Evolutionary conservation across 164 flowering plant species (phyloP).

Genomic region (Amborella trichopoda): DNA sequence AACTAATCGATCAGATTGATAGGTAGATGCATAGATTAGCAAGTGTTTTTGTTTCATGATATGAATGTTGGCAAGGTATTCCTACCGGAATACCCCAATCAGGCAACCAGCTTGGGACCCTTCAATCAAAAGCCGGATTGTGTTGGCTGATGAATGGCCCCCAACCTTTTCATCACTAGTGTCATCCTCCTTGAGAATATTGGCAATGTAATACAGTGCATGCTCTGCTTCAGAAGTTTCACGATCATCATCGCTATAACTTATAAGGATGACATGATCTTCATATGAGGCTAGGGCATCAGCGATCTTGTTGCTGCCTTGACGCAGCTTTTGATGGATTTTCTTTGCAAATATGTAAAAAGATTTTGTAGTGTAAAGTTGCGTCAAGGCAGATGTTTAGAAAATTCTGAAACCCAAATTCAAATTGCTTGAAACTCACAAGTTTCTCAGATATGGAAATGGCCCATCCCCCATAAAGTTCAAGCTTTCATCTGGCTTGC

Average conservation of each 20-base stretch:
- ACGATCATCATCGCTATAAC: slow-evolving; percentile 44
- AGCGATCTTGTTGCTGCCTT: no score
- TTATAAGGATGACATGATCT: slow-evolving; percentile 80
- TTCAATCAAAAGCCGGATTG: slow-evolving; percentile 76
- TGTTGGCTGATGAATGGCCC: slow-evolving; percentile 58
- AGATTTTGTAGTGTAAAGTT: no score
- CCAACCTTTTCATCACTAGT: slow-evolving; percentile 13
- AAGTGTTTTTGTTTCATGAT: slow-evolving; percentile 66
- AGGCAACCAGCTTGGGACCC: slow-evolving; percentile 92
- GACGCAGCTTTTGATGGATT: no score
- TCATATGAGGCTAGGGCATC: slow-evolving; percentile 42
- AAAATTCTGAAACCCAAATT: no score
- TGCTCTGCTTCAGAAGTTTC: slow-evolving; percentile 60
- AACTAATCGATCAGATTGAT: slow-evolving; percentile 82
- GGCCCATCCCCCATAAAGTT: no score
- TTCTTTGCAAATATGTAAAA: no score
- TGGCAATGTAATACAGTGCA: slow-evolving; percentile 60
- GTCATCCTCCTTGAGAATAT: slow-evolving; percentile 52
- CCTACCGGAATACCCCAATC: slow-evolving; percentile 80
- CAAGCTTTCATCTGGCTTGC: no score
- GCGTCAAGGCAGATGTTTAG: no score
- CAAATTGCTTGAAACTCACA: no score
- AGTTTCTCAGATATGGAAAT: no score
- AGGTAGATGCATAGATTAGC: slow-evolving; percentile 84
- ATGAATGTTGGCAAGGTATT: slow-evolving; percentile 63